Conservation (phyloP, 371 early-diverging fungal species). For the Thermomucor indicae-seudaticae region DNA sequence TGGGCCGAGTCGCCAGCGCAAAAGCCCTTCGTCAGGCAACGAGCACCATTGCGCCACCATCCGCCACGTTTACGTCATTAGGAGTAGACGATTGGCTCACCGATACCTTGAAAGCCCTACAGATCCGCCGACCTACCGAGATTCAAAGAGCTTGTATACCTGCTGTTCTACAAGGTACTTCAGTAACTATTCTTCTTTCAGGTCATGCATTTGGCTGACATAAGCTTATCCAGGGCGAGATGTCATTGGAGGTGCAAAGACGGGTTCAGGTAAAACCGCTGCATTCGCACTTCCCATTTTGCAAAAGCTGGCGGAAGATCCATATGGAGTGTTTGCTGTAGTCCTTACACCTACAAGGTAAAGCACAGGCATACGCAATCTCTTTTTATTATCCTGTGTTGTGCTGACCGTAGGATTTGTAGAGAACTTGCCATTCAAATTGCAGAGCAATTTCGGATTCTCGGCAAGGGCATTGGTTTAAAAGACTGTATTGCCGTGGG, state of each 20-base stretch:
- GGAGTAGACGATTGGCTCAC: conserved; percentile 82
- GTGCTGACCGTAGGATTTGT: neutral
- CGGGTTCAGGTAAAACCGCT: conserved; percentile 99
- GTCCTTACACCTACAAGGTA: conserved; percentile 96
- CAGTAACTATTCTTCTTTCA: neutral
- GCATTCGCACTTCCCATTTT: conserved; percentile 98
- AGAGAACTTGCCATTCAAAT: conserved; percentile 97
- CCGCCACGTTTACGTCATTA: conserved; percentile 49
- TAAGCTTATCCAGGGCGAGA: conserved; percentile 57
- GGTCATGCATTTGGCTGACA: neutral
- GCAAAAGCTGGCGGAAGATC: conserved; percentile 88
- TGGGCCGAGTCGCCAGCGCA: too few relatives aligned
- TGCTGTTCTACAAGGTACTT: conserved; percentile 56
- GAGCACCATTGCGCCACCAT: conserved; percentile 3
- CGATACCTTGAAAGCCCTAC: conserved; percentile 71
- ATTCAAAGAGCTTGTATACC: conserved; percentile 92
- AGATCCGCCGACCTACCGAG: conserved; percentile 88
- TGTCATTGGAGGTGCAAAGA: conserved; percentile 97
- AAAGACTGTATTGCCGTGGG: conserved; percentile 93
- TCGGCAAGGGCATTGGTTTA: conserved; percentile 89
- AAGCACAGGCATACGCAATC: neutral
- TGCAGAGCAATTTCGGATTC: conserved; percentile 90
- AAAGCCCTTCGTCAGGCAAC: too few relatives aligned
- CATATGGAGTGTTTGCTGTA: conserved; percentile 91
- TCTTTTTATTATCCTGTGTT: neutral